phyloP scores from a whole-genome alignment of 805 yeast genomes.

The Jamesozyma jinghongensis region DNA sequence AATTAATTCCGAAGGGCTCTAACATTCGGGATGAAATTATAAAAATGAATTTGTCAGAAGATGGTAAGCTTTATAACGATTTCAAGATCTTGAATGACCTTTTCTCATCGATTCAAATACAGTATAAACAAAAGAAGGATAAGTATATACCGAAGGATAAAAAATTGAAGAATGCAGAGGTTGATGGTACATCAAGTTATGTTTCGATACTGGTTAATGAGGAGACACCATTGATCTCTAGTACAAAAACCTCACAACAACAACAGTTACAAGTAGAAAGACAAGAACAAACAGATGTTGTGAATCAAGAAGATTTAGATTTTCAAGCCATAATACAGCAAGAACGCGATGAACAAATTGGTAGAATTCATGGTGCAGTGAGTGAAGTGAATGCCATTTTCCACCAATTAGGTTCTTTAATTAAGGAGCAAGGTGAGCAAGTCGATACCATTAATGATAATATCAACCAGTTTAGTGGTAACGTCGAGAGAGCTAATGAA shows the following conservation, averaged over 20 bases:
- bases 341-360: constrained; percentile 67
- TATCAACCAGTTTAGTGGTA: constrained; percentile 50
- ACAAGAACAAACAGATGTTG: constrained; percentile 30
- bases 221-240: constrained; percentile 35
- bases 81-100: constrained; percentile 42
- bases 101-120: constrained; percentile 35
- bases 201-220: constrained; percentile 19
- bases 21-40: constrained; percentile 15
- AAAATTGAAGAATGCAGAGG: not conserved
- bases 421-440: constrained; percentile 76
- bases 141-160: constrained; percentile 6
- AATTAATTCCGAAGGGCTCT: constrained; percentile 17
- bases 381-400: constrained; percentile 80
- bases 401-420: constrained; percentile 68
- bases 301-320: constrained; percentile 45
- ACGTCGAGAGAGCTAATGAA: constrained; percentile 59
- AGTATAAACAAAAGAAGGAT: constrained; percentile 41
- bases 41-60: constrained; percentile 2
- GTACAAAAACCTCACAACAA: constrained; percentile 12
- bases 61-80: constrained; percentile 43
- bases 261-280: constrained; percentile 26
- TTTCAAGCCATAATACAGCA: constrained; percentile 56
- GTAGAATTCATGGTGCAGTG: constrained; percentile 66
- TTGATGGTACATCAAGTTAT: constrained; percentile 13
- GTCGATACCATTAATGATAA: constrained; percentile 80